Percentiles rank a stretch among this genome's conserved stretches.
Conservation (phyloP, 2,329 filamentous ascomycete genomes). For the Penicillium sp. region DNA sequence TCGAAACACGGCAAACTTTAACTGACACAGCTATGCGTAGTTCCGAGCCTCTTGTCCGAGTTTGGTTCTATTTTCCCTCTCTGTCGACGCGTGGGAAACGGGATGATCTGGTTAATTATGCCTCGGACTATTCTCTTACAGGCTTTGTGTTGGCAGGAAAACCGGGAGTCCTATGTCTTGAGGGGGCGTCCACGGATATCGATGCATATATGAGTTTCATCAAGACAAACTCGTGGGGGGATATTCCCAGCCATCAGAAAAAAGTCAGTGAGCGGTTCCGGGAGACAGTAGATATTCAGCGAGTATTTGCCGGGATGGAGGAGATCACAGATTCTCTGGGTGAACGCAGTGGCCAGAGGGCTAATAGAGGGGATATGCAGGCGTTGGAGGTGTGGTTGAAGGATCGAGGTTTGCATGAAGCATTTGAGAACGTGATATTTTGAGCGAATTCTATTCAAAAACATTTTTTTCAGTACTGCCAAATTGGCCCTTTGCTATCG, state of each 20-base stretch:
- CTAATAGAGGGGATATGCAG: neutral
- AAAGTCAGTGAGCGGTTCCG: slow-evolving; percentile 54
- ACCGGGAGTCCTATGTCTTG: slow-evolving; percentile 42
- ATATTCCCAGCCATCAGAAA: slow-evolving; percentile 60
- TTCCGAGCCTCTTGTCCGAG: slow-evolving; percentile 41
- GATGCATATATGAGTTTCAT: slow-evolving; percentile 62
- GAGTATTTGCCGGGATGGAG: neutral
- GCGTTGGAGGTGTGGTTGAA: neutral
- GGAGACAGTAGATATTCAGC: slow-evolving; percentile 36
- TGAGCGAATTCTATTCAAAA: no score
- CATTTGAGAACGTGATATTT: no score
- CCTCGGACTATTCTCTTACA: slow-evolving; percentile 51
- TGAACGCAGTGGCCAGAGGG: neutral
- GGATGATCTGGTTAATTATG: slow-evolving; percentile 54
- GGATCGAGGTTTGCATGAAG: neutral
- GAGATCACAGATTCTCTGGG: neutral
- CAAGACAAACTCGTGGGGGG: slow-evolving; percentile 61
- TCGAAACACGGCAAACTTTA: slow-evolving; percentile 19
- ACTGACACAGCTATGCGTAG: slow-evolving; percentile 3
- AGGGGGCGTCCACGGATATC: slow-evolving; percentile 36
- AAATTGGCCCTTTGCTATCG: no score
- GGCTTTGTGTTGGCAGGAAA: slow-evolving; percentile 61
- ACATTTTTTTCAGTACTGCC: no score
- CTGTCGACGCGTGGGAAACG: slow-evolving; percentile 58
- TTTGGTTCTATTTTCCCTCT: slow-evolving; percentile 63